phyloP scores from a whole-genome alignment of 2,329 filamentous ascomycete species.

The Orbilia javanica region DNA sequence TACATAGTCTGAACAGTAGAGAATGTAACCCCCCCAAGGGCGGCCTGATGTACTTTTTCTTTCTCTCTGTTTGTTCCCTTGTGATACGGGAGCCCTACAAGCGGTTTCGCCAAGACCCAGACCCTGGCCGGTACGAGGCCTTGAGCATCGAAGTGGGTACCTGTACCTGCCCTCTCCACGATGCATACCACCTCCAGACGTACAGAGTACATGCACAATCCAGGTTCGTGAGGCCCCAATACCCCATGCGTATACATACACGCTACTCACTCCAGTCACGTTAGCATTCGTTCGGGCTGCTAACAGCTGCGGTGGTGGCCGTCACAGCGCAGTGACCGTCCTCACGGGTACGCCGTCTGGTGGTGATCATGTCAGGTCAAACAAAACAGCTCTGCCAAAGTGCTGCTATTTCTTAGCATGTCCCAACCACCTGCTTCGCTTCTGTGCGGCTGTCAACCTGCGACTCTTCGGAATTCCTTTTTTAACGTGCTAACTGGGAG shows the following conservation, averaged over 20 bases:
- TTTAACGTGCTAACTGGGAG: too few relatives aligned
- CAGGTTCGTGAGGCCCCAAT: background rate
- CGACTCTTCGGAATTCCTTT: too few relatives aligned
- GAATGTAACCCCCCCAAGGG: background rate
- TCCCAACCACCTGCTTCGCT: background rate
- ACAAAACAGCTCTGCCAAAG: background rate
- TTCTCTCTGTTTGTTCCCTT: background rate
- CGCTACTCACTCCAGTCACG: too few relatives aligned
- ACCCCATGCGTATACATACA: too few relatives aligned
- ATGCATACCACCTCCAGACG: too few relatives aligned
- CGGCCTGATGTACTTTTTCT: background rate
- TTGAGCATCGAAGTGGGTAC: conserved; percentile 23
- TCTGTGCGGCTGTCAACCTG: background rate
- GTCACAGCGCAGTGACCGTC: conserved; percentile 34
- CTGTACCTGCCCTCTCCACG: background rate
- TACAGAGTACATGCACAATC: too few relatives aligned
- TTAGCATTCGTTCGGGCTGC: background rate
- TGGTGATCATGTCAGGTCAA: conserved; percentile 52
- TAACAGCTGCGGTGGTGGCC: background rate
- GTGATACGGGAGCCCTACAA: background rate
- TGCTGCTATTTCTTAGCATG: background rate
- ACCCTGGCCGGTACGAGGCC: background rate
- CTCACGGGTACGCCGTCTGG: conserved; percentile 18
- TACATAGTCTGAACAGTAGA: too few relatives aligned
- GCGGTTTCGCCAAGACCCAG: background rate